Evolutionary conservation across 768 basidiomycete species (phyloP).

Genomic region (Cyclocybe aegerita): DNA sequence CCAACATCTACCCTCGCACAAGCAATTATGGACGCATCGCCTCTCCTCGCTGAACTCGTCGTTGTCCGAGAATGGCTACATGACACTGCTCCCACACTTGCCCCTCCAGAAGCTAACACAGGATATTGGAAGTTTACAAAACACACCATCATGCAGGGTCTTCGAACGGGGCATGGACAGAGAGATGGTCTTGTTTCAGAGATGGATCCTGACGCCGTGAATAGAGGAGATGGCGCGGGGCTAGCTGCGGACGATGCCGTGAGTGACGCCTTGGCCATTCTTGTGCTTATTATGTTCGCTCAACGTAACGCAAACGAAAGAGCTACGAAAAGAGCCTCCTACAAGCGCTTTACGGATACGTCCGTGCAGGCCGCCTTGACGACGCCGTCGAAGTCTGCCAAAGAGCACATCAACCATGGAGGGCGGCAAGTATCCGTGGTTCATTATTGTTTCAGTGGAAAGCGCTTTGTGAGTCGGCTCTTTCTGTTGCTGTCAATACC

Average conservation of each 20-base stretch:
- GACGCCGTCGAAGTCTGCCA: conserved; percentile 82
- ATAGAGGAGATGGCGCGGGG: conserved; percentile 52
- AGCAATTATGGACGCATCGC: conserved; percentile 65
- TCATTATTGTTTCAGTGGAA: conserved; percentile 77
- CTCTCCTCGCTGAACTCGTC: conserved; percentile 71
- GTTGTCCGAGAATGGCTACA: conserved; percentile 90
- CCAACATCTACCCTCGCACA: conserved; percentile 77
- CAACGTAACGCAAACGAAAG: conserved; percentile 32
- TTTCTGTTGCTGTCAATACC: background rate
- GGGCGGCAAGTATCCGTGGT: conserved; percentile 87
- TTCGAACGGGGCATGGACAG: conserved; percentile 46
- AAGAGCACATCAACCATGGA: conserved; percentile 87
- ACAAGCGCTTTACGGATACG: conserved; percentile 76
- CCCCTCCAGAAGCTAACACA: conserved; percentile 68
- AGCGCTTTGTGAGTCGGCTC: conserved; percentile 53
- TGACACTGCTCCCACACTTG: conserved; percentile 63
- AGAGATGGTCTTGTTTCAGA: conserved; percentile 56
- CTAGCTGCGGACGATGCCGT: conserved; percentile 82
- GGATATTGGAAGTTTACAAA: conserved; percentile 88
- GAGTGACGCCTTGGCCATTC: conserved; percentile 23
- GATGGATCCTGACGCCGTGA: conserved; percentile 82
- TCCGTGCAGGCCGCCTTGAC: conserved; percentile 83
- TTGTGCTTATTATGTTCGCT: background rate
- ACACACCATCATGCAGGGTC: conserved; percentile 63
- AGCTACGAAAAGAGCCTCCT: conserved; percentile 78